These are phyloP conservation scores for Saitozyma podzolica DNA, from an alignment of 768 basidiomycete genomes.

Conservation along the genomic window DNA sequence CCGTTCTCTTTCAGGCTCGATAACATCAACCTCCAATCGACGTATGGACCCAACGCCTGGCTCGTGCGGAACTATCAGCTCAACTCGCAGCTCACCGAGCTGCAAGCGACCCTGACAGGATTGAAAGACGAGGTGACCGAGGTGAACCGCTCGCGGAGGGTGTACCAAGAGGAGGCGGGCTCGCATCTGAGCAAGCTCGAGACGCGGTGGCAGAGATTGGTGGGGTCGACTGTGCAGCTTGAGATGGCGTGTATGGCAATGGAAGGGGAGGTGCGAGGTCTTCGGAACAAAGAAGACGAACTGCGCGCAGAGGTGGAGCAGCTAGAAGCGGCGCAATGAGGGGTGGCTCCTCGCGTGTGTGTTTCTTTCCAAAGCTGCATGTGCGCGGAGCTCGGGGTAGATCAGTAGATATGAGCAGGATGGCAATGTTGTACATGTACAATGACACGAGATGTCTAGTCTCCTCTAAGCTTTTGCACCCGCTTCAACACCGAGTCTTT, in stretches of 20 bases:
- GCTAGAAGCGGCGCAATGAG: constrained; percentile 25
- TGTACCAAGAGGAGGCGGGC: constrained; percentile 74
- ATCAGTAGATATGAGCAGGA: too few species aligned
- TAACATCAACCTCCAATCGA: constrained; percentile 77
- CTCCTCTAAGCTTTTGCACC: constrained; percentile 94
- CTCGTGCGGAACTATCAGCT: constrained; percentile 85
- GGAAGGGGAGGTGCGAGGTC: constrained; percentile 67
- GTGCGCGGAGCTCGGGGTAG: too few species aligned
- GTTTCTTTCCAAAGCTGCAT: too few species aligned
- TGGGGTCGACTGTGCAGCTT: constrained; percentile 85
- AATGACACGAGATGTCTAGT: constrained; percentile 56
- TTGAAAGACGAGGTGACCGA: constrained; percentile 72
- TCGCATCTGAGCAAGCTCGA: constrained; percentile 77
- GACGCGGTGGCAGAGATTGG: constrained; percentile 86
- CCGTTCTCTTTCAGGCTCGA: constrained; percentile 62
- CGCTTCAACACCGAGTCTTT: constrained; percentile 95
- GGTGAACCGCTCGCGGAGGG: constrained; percentile 85
- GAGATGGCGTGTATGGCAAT: constrained; percentile 92
- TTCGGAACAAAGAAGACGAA: constrained; percentile 47
- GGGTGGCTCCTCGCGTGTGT: background rate
- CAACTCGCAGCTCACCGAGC: constrained; percentile 73
- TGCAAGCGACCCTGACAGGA: constrained; percentile 51
- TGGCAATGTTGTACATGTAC: constrained; percentile 16
- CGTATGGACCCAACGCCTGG: constrained; percentile 88
- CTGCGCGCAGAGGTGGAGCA: constrained; percentile 41